A percentile compares a stretch with the other conserved stretches of the same genome.
phyloP scores from a whole-genome alignment of 192 early-diverging fungal species.

The Ambispora gerdemannii region DNA sequence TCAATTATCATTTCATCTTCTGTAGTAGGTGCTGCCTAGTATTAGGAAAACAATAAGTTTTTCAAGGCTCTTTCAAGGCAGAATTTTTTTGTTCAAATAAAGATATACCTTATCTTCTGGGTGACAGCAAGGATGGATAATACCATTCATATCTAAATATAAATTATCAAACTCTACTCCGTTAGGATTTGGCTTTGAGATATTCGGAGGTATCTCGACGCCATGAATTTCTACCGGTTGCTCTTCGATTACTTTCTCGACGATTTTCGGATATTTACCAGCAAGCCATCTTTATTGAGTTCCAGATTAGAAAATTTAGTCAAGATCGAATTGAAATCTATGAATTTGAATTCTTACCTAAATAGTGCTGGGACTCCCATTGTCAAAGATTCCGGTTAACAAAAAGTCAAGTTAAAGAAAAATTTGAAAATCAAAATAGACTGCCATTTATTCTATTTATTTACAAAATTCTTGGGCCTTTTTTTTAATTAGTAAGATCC shows the following conservation, averaged over 20 bases:
- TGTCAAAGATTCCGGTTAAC: too few species aligned
- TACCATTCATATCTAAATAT: slow-evolving; percentile 99
- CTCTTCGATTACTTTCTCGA: slow-evolving; percentile 71
- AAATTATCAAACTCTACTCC: slow-evolving; percentile 91
- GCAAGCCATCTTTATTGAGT: slow-evolving; percentile 58
- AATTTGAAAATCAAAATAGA: too few species aligned
- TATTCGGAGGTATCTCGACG: slow-evolving; percentile 77
- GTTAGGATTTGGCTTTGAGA: slow-evolving; percentile 86
- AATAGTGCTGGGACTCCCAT: slow-evolving; percentile 85
- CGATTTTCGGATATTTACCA: slow-evolving; percentile 73
- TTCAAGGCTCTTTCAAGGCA: background rate
- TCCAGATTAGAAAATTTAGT: background rate
- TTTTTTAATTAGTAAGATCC: too few species aligned
- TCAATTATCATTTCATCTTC: slow-evolving; percentile 95
- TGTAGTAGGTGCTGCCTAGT: slow-evolving; percentile 65
- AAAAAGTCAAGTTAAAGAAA: too few species aligned
- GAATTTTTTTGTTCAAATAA: too few species aligned
- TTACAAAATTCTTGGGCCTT: too few species aligned
- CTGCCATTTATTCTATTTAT: too few species aligned
- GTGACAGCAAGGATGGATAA: slow-evolving; percentile 84
- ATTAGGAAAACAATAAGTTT: background rate
- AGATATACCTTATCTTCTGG: slow-evolving; percentile 63
- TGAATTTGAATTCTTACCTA: slow-evolving; percentile 39
- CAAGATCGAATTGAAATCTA: background rate
- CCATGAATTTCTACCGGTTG: slow-evolving; percentile 67